Percentiles rank a stretch among this genome's conserved stretches.
Conservation (phyloP, 257 asterid genomes). For the Leptodermis oblonga region DNA sequence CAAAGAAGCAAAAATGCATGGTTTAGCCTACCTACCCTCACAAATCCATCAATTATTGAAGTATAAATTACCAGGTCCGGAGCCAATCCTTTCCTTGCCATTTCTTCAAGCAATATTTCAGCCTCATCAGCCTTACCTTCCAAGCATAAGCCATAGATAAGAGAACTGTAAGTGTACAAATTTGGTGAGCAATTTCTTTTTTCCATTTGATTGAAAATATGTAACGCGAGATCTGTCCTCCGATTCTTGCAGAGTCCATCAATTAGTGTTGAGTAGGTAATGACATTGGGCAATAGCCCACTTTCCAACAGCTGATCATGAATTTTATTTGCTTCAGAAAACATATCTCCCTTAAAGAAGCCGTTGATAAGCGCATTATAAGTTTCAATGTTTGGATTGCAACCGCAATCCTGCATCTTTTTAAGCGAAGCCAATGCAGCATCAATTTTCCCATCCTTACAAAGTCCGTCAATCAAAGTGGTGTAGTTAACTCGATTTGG, state of each 20-base stretch:
- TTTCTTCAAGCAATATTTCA: constrained; percentile 54
- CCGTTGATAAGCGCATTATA: constrained; percentile 76
- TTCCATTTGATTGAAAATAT: constrained; percentile 71
- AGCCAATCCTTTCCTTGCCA: constrained; percentile 45
- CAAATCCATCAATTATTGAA: constrained; percentile 72
- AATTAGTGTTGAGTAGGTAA: constrained; percentile 71
- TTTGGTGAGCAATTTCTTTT: constrained; percentile 63
- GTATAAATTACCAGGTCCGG: constrained; percentile 84
- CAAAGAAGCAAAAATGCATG: constrained; percentile 62
- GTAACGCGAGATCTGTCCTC: constrained; percentile 53
- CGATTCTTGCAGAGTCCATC: constrained; percentile 78
- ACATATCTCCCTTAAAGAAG: constrained; percentile 44
- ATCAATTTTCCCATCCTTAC: constrained; percentile 71
- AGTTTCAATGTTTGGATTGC: constrained; percentile 54
- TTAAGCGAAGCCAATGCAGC: constrained; percentile 54
- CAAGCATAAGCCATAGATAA: constrained; percentile 70
- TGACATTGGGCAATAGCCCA: constrained; percentile 65
- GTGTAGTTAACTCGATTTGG: constrained; percentile 69
- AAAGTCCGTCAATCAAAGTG: constrained; percentile 67
- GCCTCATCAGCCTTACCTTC: constrained; percentile 67
- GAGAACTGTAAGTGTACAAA: constrained; percentile 67
- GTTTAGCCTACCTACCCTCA: constrained; percentile 50
- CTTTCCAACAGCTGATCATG: constrained; percentile 50
- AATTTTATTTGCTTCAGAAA: constrained; percentile 58
- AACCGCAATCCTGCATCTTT: constrained; percentile 51